Base-by-base conservation (phyloP, 176 grass and related monocot genomes). In the Aegilops longissima region DNA sequence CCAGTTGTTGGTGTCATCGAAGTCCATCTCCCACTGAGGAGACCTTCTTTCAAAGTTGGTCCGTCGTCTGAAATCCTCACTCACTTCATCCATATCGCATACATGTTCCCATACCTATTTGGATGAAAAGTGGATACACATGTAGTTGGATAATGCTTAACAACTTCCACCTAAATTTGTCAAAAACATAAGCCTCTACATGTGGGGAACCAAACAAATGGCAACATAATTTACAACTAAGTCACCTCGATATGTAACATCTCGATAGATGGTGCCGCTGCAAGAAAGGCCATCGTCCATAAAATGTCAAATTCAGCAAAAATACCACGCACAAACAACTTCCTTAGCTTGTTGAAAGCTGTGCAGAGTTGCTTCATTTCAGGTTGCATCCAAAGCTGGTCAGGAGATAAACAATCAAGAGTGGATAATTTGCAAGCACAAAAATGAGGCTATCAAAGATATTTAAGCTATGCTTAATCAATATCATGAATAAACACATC, bases 251-350 rank as follows among this genome's bases (percentile, higher is more conserved):
- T 49, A 12, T 47, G 39, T 47, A 74, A 14, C 23, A 74, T 23
- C 40, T 74, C 40, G 23, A 74, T 4, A 47, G 71, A 74, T 27
- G 40, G 40, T 74, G 71, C 71, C 12, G 71, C 71, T 3, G 23
- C 40, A 42, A 74, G 71, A 74, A 47, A 74, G 71, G 71, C 23
- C 45, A 42, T 4, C 12, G 23, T 74, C 71, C 71, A 74, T 42
- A 4, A 73, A 74, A 74, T 74, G 71, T 74, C 71, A 74, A 74
- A 74, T 74, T 74, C 39, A 1, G 49, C 23, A 74, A 74, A 74
- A 39, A 74, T 74, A 27, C 40, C 71, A 74, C 23, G n/a, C 40
- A 74, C 12, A 45, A 13, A 14, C 23, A 74, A 42, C 71, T 74
- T 24, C 71, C 71, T 74, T 74, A 74, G n/a, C 40, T 47, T 47